Evolutionary conservation across 2,329 filamentous ascomycete genomes (phyloP).

Genomic region (Neonectria sp.): DNA sequence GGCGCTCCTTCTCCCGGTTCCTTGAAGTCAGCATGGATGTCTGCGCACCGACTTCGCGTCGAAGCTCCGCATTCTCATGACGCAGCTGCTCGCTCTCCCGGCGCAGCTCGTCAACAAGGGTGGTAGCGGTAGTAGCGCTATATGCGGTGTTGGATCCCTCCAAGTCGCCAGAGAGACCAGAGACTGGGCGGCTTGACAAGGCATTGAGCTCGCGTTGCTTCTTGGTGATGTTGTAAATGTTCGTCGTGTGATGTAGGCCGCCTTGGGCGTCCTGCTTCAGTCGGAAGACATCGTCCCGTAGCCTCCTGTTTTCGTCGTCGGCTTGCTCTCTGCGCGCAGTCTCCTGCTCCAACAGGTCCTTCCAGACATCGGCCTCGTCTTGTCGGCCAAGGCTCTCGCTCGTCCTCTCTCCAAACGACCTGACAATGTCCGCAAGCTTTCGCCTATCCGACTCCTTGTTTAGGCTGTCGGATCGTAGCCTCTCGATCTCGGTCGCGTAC

Average conservation of each 20-base stretch:
- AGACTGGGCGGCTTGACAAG: conserved; percentile 66
- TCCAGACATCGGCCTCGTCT: conserved; percentile 88
- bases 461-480: conserved; percentile 83
- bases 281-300: conserved; percentile 88
- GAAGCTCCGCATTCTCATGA: conserved; percentile 92
- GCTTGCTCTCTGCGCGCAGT: conserved; percentile 89
- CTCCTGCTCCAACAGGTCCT: conserved; percentile 93
- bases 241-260: conserved; percentile 71
- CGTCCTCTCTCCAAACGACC: conserved; percentile 65
- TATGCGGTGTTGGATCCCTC: conserved; percentile 67
- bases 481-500: conserved; percentile 87
- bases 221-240: conserved; percentile 76
- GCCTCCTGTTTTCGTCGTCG: conserved; percentile 87
- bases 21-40: conserved; percentile 97
- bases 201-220: conserved; percentile 64
- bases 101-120: conserved; percentile 82
- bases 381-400: conserved; percentile 67
- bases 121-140: conserved; percentile 74
- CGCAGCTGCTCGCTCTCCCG: conserved; percentile 81
- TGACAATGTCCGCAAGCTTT: conserved; percentile 85
- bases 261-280: conserved; percentile 70
- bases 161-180: conserved; percentile 64
- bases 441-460: conserved; percentile 88
- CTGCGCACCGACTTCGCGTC: conserved; percentile 93
- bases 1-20: conserved; percentile 92